phyloP scores from a whole-genome alignment of 306 rosid species.

The Trichosanthes truncata region DNA sequence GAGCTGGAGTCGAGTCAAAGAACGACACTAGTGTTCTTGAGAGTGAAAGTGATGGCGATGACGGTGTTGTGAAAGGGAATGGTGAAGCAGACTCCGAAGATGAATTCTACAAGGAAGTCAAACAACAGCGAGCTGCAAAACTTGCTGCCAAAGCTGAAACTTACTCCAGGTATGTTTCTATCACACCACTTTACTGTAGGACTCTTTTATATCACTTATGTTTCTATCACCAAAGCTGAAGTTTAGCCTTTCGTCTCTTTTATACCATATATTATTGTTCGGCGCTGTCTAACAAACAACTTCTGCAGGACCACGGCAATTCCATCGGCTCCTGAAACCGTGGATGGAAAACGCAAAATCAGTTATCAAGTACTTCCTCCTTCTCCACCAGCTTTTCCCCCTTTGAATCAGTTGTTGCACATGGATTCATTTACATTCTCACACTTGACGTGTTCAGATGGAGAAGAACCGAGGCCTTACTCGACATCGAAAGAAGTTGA shows the following conservation, averaged over 20 bases:
- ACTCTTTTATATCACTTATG: background rate
- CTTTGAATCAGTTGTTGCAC: background rate
- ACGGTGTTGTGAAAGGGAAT: slow-evolving; percentile 36
- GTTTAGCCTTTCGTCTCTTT: background rate
- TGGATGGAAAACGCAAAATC: slow-evolving; percentile 66
- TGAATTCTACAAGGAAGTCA: slow-evolving; percentile 49
- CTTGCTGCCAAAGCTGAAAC: slow-evolving; percentile 50
- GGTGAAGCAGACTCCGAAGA: slow-evolving; percentile 45
- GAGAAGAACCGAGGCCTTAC: slow-evolving; percentile 82
- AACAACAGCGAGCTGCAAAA: slow-evolving; percentile 45
- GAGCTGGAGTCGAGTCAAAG: slow-evolving; percentile 49
- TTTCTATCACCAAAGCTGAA: background rate
- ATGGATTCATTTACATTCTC: background rate
- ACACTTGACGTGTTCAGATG: slow-evolving; percentile 33
- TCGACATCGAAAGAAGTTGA: slow-evolving; percentile 48
- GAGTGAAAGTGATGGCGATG: slow-evolving; percentile 19
- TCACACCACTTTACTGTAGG: background rate
- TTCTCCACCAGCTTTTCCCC: background rate
- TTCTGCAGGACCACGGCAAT: slow-evolving; percentile 31
- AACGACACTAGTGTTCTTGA: slow-evolving; percentile 30
- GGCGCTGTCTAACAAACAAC: background rate
- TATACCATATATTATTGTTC: background rate
- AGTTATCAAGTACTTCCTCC: slow-evolving; percentile 38
- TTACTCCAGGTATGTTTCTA: slow-evolving; percentile 41
- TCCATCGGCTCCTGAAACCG: slow-evolving; percentile 37